Conservation (phyloP, 163 green algal genomes). For the Picocystis sp. region DNA sequence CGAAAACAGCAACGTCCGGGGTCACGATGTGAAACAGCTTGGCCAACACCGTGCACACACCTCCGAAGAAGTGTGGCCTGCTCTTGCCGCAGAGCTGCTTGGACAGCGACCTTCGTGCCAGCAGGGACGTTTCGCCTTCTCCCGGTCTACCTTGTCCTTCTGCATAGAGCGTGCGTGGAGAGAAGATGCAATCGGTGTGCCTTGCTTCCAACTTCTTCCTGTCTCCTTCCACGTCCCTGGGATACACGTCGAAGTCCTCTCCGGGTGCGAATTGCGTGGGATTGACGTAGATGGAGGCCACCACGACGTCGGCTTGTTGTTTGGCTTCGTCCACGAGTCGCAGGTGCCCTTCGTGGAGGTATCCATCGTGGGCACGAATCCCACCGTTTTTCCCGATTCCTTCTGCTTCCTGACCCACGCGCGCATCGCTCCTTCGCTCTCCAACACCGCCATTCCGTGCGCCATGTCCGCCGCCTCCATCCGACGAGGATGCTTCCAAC, state of each 20-base stretch:
- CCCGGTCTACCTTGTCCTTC: neutral
- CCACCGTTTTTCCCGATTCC: constrained; percentile 40
- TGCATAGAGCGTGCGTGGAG: no score
- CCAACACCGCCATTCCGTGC: no score
- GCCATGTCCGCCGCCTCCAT: no score
- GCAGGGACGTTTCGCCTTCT: constrained; percentile 20
- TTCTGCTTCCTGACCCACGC: constrained; percentile 35
- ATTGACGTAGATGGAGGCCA: constrained; percentile 96
- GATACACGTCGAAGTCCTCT: constrained; percentile 13
- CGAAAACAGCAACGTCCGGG: constrained; percentile 88
- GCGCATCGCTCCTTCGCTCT: constrained; percentile 32
- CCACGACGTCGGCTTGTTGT: constrained; percentile 53
- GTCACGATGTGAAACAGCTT: constrained; percentile 94
- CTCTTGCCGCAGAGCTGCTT: constrained; percentile 50
- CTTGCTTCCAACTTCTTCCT: no score
- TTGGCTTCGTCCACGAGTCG: constrained; percentile 59
- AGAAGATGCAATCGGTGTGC: no score
- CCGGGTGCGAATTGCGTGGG: constrained; percentile 56
- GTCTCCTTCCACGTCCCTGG: constrained; percentile 9
- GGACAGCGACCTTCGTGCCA: constrained; percentile 6
- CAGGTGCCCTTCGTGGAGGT: constrained; percentile 83
- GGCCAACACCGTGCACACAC: constrained; percentile 76
- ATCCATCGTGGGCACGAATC: constrained; percentile 84
- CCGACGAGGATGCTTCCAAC: no score
- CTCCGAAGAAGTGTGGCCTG: constrained; percentile 87